Base-by-base conservation (phyloP, 83 land plant genomes). In the Picea engelmannii region DNA sequence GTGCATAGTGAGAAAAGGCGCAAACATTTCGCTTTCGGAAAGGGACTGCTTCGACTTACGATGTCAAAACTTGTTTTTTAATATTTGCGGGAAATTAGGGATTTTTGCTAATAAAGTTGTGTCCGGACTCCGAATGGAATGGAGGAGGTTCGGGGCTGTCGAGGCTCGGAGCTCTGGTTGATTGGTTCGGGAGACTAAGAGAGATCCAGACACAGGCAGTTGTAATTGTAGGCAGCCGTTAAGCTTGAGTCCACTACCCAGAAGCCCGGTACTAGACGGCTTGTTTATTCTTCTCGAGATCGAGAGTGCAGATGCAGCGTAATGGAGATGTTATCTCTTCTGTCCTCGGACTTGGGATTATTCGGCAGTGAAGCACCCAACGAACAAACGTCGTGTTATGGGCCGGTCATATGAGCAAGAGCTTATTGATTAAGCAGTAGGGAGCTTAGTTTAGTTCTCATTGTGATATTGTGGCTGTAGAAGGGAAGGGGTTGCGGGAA, bases 1-100 rank as follows among this genome's bases (percentile, higher is more conserved):
- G 40, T 44, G 76, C 76, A 73, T 44, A 73, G 47, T 73, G 42
- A 73, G 76, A 73, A 73, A 73, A 73, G 76, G 76, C 58, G 58
- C 76, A 73, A 73, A 40, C 55, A 7, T 58, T 44, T 73, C 76
- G 76, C 76, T 73, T 73, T 73, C 76, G 49, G 76, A 73, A 73
- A 73, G 76, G 47, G 76, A 73, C 52, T 40, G 76, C 76, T 47
- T 73, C 76, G 76, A 73, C 76, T 73, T 73, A 73, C 76, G 76
- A 73, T 44, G 16, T 73, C 76, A 21, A 73, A 73, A 18, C 76
- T 44, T 73, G 21, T 73, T 73, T 44, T 21, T 73, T 73, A 73
- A 44, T 42, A 73, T 44, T 73, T 73, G 55, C 76, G 55, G 76
- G 24, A 73, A 73, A 73, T 73, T 73, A 73, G 76, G 76, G 76